Percentiles rank a stretch among this genome's conserved stretches.
Evolutionary conservation across 208 protist genomes (phyloP).

Genomic region (Wallacemonas rigidus): DNA sequence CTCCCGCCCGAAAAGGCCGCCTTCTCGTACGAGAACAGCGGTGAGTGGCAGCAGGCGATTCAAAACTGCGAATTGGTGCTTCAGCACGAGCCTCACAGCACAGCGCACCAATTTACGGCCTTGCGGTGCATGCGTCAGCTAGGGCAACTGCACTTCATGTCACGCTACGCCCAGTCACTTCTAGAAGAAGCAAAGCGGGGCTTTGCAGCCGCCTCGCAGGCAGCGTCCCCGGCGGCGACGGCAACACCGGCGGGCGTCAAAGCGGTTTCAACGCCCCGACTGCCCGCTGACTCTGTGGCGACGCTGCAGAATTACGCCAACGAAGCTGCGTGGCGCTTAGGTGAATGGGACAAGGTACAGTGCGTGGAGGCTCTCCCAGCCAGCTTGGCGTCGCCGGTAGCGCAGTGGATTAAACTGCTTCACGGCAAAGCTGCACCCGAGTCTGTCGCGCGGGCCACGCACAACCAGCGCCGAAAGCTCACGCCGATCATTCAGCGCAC

Average conservation of each 20-base stretch:
- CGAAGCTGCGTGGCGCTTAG: constrained; percentile 85
- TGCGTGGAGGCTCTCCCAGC: constrained; percentile 32
- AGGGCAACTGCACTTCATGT: constrained; percentile 87
- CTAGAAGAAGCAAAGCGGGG: constrained; percentile 3
- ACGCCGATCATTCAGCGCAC: constrained; percentile 48
- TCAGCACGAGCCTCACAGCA: constrained; percentile 64
- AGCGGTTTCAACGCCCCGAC: too few relatives aligned
- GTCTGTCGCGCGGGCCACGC: constrained; percentile 19
- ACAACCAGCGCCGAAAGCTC: constrained; percentile 53
- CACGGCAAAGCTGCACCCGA: constrained; percentile 5
- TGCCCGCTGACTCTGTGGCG: constrained; percentile 14
- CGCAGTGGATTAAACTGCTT: constrained; percentile 4
- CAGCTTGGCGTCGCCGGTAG: constrained; percentile 45
- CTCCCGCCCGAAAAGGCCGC: constrained; percentile 58
- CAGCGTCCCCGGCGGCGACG: too few relatives aligned
- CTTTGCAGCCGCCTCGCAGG: background rate
- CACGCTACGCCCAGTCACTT: constrained; percentile 50
- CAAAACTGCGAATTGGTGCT: constrained; percentile 81
- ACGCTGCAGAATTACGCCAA: constrained; percentile 79
- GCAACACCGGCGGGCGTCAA: too few relatives aligned
- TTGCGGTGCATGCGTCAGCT: constrained; percentile 86
- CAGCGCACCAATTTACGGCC: constrained; percentile 71
- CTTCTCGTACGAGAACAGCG: constrained; percentile 84
- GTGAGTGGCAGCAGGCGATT: constrained; percentile 78
- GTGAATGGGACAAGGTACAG: constrained; percentile 74